Evolutionary conservation across 768 basidiomycete genomes (phyloP), one percentile per base, ranked within the genome.

Genomic region (Tricholoma sp.): DNA sequence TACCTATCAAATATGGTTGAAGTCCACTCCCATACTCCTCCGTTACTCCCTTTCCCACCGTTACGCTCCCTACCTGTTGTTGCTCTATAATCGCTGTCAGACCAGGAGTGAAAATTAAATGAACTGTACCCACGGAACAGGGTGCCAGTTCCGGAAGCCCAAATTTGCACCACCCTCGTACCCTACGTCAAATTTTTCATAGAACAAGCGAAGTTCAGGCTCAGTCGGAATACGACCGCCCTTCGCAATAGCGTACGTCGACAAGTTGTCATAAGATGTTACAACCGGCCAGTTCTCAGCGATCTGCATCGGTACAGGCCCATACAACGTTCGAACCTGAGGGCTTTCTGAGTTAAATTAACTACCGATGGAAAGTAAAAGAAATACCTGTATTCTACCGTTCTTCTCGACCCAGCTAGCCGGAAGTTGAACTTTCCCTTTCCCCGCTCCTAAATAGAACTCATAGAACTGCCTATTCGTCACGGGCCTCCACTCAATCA

Each of bases 1-100:
- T 83, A 76, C 28, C 74, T 76, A 18, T 84, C 86, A 45, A 95
- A 80, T 29, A 79, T 61, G 13, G 94, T 94, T 17, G 88, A 88
- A 0, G 96, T 97, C 95, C 95, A 98, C 74, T 98, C 94, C 94
- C 96, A 99, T 13, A 97, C 88, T 5, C 97, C 97, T 6, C 97
- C 97, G 61, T 99, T 98, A 59, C 85, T 83, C 10, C 91, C 89
- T 67, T 74, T 81, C 2, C 84, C 82, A 18, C 70, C 77, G 56
- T 66, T 64, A 51, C 68, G 74, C 57, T 74, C 73, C 58, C 76
- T 70, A 34, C 88, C 90, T 2, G 83, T 82, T 42, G 90, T 91
- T 18, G 89, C 83, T 31, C 89, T 90, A 50, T 9, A 47, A 10
- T 17, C 20, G 20, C 34, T 6, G 53, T 3, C 11, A 20, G 41